Conservation (phyloP, 371 early-diverging fungal genomes). For the Mortierella sp. region DNA sequence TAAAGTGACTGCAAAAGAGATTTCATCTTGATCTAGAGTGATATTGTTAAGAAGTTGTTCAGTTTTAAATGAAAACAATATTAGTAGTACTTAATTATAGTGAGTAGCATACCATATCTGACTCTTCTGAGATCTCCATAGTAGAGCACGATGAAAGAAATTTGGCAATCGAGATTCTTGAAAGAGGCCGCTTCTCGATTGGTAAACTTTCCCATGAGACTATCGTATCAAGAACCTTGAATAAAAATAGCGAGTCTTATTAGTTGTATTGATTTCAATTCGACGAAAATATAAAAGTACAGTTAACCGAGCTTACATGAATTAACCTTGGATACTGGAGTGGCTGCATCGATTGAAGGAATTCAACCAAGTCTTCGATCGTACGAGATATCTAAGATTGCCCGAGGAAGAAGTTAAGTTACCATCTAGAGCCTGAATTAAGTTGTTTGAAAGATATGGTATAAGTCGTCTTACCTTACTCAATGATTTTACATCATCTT, state of each 20-base stretch:
- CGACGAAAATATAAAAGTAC: not conserved
- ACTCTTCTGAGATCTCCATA: constrained; percentile 6
- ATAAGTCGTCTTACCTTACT: constrained; percentile 16
- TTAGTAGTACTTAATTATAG: not conserved
- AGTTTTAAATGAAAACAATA: not conserved
- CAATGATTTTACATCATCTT: constrained; percentile 12
- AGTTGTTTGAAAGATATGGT: not conserved
- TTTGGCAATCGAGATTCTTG: constrained; percentile 22
- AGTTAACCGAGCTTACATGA: constrained; percentile 9
- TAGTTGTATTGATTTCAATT: not conserved
- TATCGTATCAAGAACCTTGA: constrained; percentile 23
- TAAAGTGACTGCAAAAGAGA: constrained; percentile 8
- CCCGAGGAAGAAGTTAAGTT: too few species aligned
- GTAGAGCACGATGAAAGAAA: constrained; percentile 26
- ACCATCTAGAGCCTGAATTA: not conserved
- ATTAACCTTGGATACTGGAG: constrained; percentile 15
- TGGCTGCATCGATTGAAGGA: constrained; percentile 28
- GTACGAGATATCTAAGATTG: constrained; percentile 27
- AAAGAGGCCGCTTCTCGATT: constrained; percentile 12
- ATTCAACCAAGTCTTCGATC: constrained; percentile 17
- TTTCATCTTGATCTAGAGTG: constrained; percentile 8
- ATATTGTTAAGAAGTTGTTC: not conserved
- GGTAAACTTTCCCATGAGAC: constrained; percentile 32
- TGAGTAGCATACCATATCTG: constrained; percentile 22
- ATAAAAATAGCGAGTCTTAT: not conserved